Percentiles rank a stretch among this genome's conserved stretches.
phyloP scores from a whole-genome alignment of 805 yeast genomes.

The Spathaspora girioi region DNA sequence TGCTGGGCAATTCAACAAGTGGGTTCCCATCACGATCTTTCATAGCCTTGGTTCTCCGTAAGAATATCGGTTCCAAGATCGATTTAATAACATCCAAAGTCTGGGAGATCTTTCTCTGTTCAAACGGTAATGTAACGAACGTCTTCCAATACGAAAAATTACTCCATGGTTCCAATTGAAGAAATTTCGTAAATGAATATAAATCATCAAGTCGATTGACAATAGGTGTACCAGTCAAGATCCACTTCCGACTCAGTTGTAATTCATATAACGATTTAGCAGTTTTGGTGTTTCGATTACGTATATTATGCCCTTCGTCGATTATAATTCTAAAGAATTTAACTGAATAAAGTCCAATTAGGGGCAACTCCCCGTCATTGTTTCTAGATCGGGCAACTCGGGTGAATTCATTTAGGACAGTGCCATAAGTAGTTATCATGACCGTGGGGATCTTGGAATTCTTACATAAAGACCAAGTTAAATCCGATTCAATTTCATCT shows the following conservation, averaged over 20 bases:
- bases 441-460: constrained; percentile 56
- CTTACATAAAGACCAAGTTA: constrained; percentile 43
- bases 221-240: constrained; percentile 90
- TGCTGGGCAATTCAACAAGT: constrained; percentile 72
- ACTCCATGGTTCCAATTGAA: constrained; percentile 86
- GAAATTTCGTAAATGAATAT: constrained; percentile 69
- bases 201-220: constrained; percentile 85
- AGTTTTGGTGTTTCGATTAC: constrained; percentile 75
- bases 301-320: constrained; percentile 89
- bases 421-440: constrained; percentile 83
- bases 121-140: constrained; percentile 80
- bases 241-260: constrained; percentile 70
- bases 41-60: constrained; percentile 86
- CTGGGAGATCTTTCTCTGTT: constrained; percentile 61
- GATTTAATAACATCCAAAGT: constrained; percentile 85
- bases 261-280: constrained; percentile 73
- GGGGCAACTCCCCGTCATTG: constrained; percentile 21
- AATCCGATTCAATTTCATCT: constrained; percentile 48
- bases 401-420: constrained; percentile 72
- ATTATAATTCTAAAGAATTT: constrained; percentile 72
- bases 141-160: constrained; percentile 83
- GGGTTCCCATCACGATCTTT: constrained; percentile 68
- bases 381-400: constrained; percentile 31
- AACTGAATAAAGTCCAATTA: constrained; percentile 63
- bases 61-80: constrained; percentile 74